A percentile compares a stretch with the other conserved stretches of the same genome.
Conservation (phyloP, 2,329 filamentous ascomycete genomes). For the Fonsecaea multimorphosa region DNA sequence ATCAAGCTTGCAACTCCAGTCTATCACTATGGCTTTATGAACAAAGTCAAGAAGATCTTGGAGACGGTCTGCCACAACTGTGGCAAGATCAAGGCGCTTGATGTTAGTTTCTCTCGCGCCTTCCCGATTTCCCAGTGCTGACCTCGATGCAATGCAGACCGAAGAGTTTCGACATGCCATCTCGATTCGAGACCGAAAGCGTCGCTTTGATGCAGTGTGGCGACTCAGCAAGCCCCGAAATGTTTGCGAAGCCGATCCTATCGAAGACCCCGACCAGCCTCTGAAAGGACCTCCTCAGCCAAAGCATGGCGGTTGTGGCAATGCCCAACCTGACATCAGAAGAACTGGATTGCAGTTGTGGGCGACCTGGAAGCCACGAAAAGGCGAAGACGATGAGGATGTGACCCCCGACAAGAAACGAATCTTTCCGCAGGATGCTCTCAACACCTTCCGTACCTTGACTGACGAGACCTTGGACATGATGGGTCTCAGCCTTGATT, state of each 20-base stretch:
- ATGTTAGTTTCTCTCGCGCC: constrained; percentile 78
- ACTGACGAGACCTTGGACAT: constrained; percentile 79
- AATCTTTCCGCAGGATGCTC: constrained; percentile 82
- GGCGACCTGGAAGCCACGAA: constrained; percentile 72
- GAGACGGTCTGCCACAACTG: constrained; percentile 99
- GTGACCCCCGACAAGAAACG: constrained; percentile 75
- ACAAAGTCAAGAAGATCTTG: constrained; percentile 98
- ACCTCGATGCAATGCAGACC: constrained; percentile 43
- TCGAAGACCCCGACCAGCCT: constrained; percentile 69
- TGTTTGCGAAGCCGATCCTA: constrained; percentile 80
- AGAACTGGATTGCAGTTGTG: constrained; percentile 84
- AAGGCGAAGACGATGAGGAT: constrained; percentile 75
- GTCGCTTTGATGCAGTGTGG: constrained; percentile 92
- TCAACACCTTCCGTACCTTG: constrained; percentile 86
- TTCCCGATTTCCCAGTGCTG: constrained; percentile 40
- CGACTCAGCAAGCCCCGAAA: constrained; percentile 87
- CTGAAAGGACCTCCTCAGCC: constrained; percentile 62
- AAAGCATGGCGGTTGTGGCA: constrained; percentile 89
- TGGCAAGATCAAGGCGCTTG: constrained; percentile 95
- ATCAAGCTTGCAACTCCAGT: constrained; percentile 97
- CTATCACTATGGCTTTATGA: constrained; percentile 94
- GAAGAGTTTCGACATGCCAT: constrained; percentile 77
- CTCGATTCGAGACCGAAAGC: constrained; percentile 86
- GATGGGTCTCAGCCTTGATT: constrained; percentile 92
- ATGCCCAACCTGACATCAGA: constrained; percentile 84